phyloP scores from a whole-genome alignment of 179 eudicot species.

The Silene vulgaris region DNA sequence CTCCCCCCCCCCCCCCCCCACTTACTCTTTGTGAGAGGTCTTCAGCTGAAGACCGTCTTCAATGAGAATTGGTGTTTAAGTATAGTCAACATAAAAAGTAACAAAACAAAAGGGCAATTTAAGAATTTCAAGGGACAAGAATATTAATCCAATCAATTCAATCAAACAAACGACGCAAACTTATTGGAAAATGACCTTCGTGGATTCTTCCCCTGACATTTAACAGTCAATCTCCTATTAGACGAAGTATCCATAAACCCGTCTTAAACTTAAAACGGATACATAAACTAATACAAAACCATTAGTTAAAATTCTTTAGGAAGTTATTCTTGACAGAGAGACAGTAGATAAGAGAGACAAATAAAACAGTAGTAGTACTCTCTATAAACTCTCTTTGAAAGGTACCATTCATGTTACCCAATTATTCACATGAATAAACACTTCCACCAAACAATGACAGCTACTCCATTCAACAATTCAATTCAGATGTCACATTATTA shows the following conservation, averaged over 20 bases:
- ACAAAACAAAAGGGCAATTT: too few relatives aligned
- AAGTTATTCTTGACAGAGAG: not conserved
- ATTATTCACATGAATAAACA: conserved; percentile 7
- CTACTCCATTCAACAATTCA: not conserved
- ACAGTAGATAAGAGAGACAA: not conserved
- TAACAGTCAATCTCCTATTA: not conserved
- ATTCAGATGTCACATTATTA: not conserved
- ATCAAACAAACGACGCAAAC: too few relatives aligned
- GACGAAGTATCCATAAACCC: too few relatives aligned
- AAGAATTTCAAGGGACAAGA: too few relatives aligned
- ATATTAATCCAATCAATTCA: too few relatives aligned
- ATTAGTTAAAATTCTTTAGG: too few relatives aligned
- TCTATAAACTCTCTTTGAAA: not conserved
- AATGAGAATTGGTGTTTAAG: too few relatives aligned
- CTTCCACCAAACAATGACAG: conserved; percentile 17
- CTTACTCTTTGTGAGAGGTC: too few relatives aligned
- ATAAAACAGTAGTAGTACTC: conserved; percentile 6
- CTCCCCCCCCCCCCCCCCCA: too few relatives aligned
- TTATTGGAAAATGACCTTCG: conserved; percentile 14
- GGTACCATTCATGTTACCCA: not conserved
- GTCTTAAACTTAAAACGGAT: too few relatives aligned
- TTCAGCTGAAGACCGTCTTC: too few relatives aligned
- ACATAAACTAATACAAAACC: not conserved
- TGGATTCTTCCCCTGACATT: conserved; percentile 7
- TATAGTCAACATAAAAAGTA: too few relatives aligned